Evolutionary conservation across 139 green algal species (phyloP).

Genomic region (Chlorella sp.): DNA sequence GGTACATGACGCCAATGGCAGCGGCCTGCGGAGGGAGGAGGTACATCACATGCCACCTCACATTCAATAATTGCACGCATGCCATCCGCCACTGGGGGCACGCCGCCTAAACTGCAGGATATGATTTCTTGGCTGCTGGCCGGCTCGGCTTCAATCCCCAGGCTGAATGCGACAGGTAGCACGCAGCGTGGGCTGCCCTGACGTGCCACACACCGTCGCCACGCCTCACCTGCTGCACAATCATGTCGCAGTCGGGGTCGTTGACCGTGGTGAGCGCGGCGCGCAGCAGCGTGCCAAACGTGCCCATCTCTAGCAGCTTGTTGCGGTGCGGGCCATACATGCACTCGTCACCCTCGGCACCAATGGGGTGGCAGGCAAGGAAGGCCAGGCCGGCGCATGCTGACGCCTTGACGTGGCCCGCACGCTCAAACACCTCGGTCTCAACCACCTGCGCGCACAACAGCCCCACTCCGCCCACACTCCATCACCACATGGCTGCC

Average conservation of each 20-base stretch:
- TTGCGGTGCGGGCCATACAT: conserved; percentile 44
- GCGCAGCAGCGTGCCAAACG: conserved; percentile 51
- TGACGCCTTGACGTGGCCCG: conserved; percentile 50
- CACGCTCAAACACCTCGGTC: conserved; percentile 32
- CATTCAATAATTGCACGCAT: too few relatives aligned
- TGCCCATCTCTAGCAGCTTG: conserved; percentile 38
- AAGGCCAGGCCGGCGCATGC: conserved; percentile 64
- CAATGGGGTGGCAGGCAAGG: conserved; percentile 62
- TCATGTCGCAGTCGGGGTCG: conserved; percentile 44
- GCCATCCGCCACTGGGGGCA: too few relatives aligned
- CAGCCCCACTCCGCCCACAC: too few relatives aligned
- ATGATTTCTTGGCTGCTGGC: too few relatives aligned
- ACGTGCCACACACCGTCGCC: too few relatives aligned
- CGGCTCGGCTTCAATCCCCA: too few relatives aligned
- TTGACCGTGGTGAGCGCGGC: conserved; percentile 44
- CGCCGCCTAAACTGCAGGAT: too few relatives aligned
- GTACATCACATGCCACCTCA: too few relatives aligned
- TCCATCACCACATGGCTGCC: too few relatives aligned
- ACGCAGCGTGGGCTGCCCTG: too few relatives aligned
- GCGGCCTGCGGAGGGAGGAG: conserved; percentile 49
- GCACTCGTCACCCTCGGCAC: conserved; percentile 48
- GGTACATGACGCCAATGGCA: conserved; percentile 69
- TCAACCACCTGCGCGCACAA: conserved; percentile 23
- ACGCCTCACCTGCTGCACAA: conserved; percentile 47
- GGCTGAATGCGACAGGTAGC: too few relatives aligned